A percentile compares a stretch with the other conserved stretches of the same genome.
phyloP scores from a whole-genome alignment of 257 asterid genomes.

The Petunia secreta region DNA sequence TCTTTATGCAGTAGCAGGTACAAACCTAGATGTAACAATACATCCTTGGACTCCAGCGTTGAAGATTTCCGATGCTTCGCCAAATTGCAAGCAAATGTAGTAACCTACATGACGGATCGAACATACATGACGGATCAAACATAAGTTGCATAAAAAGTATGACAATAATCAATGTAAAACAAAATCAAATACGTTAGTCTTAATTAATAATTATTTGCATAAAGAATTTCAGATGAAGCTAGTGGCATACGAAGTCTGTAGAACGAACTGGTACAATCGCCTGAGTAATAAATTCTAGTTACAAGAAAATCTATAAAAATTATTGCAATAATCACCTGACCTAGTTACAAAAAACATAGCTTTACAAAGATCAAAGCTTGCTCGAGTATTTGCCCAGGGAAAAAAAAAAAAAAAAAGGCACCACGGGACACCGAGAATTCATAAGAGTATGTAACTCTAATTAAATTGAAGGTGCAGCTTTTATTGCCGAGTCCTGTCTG shows the following conservation, averaged over 20 bases:
- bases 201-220: neutral
- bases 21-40: constrained; percentile 93
- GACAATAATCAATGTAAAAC: constrained; percentile 18
- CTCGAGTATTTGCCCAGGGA: neutral
- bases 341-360: neutral
- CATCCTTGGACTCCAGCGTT: constrained; percentile 88
- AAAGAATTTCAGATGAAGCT: neutral
- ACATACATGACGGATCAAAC: neutral
- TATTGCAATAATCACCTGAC: constrained; percentile 8
- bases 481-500: neutral
- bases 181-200: neutral
- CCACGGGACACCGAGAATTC: neutral
- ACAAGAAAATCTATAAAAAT: neutral
- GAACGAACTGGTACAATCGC: neutral
- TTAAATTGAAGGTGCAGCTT: neutral
- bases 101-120: constrained; percentile 51
- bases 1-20: constrained; percentile 30
- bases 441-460: neutral
- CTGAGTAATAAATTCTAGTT: neutral
- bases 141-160: neutral
- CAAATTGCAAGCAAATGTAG: constrained; percentile 79
- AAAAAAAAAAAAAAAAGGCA: neutral
- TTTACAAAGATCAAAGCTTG: neutral
- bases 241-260: neutral
- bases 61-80: constrained; percentile 98